Percentiles rank a stretch among this genome's conserved stretches.
These are phyloP conservation scores for Cryptococcus jaspeensis DNA, from an alignment of 1,284 basidiomycete genomes.

Conservation along the genomic window DNA sequence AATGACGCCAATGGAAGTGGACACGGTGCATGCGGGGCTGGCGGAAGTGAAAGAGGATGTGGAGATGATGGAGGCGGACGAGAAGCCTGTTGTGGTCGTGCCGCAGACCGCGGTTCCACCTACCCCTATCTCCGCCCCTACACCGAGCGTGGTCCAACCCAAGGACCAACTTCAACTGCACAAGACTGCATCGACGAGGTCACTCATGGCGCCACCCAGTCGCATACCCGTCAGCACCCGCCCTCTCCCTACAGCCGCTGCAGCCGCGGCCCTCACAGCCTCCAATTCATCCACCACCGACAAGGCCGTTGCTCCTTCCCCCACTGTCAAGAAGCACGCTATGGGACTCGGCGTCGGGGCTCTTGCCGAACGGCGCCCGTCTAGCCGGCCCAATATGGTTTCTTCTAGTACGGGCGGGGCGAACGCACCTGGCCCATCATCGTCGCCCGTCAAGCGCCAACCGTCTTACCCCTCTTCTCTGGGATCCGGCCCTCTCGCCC, in stretches of 20 bases:
- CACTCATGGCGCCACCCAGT: slow-evolving; percentile 15
- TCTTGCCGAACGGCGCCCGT: slow-evolving; percentile 19
- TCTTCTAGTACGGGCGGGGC: background rate
- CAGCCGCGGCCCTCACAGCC: background rate
- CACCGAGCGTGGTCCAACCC: background rate
- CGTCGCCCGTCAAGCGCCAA: slow-evolving; percentile 20
- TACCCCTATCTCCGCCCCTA: background rate
- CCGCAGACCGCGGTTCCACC: background rate
- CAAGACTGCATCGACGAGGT: background rate
- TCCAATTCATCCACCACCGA: slow-evolving; percentile 1
- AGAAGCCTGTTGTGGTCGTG: background rate
- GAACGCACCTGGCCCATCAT: background rate
- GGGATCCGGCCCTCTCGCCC: slow-evolving; percentile 36
- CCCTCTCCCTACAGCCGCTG: background rate
- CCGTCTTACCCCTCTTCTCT: slow-evolving; percentile 46
- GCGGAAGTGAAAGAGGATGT: background rate
- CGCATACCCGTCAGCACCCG: slow-evolving; percentile 11
- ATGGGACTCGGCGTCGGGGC: background rate
- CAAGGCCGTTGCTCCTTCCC: background rate
- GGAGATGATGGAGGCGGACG: background rate
- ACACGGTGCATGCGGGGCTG: background rate
- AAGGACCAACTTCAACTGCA: background rate
- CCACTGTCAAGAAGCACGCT: background rate
- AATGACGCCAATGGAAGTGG: no score
- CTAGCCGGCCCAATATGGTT: slow-evolving; percentile 11